Base-by-base conservation (phyloP, 2,329 filamentous ascomycete species). In the Fusarium burgessii region DNA sequence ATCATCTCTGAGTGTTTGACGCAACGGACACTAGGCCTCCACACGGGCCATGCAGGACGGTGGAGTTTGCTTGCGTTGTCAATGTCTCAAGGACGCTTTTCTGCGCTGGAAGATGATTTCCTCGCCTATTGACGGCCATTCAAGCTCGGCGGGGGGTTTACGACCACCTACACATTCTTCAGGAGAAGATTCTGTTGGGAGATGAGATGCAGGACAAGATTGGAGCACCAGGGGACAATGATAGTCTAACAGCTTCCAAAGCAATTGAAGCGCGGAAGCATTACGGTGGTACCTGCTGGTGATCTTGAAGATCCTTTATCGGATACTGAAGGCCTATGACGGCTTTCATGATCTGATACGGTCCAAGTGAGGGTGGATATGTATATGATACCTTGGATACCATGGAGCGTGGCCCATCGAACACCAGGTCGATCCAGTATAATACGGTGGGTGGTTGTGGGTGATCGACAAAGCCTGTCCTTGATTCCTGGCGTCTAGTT, bases 11-110 rank as follows among this genome's bases (percentile, higher is more conserved):
- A 35, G 54, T 40, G 62, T 64, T 63, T 58, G 58, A 66, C 50
- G 36, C 58, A 58, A 72, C 42, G 54, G 61, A 51, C 57, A 66
- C 61, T 51, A 41, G 40, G 32, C 56, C 41, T 54, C 35, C 46
- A 70, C 69, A 72, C 63, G 25, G 56, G 52, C 66, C 59, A 74
- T 62, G 60, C 62, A 70, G 36, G 57, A 35, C 46, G 32, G 61
- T 62, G 64, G 62, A 62, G 59, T 52, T 51, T 52, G 62, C 50
- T 54, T 66, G 59, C 23, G 25, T 41, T 64, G 57, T 74, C 40
- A 23, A 36, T 62, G 54, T 67, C 47, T 63, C 52, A 32, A 57
- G 56, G 62, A 73, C 70, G 58, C 51, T 42, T 54, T 67, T 67
- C 59, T 71, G 63, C 68, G 66, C 62, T 58, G 52, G 57, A 68